Evolutionary conservation across 2,329 filamentous ascomycete species (phyloP).

Genomic region (Thelonectria rubi): DNA sequence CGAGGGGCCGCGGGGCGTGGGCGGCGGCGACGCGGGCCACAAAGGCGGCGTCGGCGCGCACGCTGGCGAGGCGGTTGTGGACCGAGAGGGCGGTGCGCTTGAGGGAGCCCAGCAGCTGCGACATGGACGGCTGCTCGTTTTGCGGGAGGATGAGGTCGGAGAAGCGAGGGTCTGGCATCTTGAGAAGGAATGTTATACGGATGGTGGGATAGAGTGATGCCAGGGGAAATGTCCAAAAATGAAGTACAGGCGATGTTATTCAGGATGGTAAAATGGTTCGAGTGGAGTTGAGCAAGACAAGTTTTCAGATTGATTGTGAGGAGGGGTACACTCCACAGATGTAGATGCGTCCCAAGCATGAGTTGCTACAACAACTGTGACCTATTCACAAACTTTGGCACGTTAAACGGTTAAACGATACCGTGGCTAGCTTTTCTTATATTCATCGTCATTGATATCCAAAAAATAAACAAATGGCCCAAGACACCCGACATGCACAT

Average conservation of each 20-base stretch:
- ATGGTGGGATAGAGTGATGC: too few relatives aligned
- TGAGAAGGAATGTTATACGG: too few relatives aligned
- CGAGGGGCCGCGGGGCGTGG: constrained; percentile 68
- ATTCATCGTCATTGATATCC: background rate
- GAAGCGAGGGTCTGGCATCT: constrained; percentile 41
- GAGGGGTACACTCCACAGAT: too few relatives aligned
- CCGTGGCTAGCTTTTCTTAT: too few relatives aligned
- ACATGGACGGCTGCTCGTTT: constrained; percentile 74
- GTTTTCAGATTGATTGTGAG: too few relatives aligned
- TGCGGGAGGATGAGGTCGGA: constrained; percentile 61
- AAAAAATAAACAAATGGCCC: constrained; percentile 12
- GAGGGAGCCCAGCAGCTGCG: constrained; percentile 74
- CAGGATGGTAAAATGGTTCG: background rate
- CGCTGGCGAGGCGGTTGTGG: constrained; percentile 82
- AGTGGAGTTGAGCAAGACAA: background rate
- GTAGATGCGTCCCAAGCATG: too few relatives aligned
- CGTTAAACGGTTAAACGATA: too few relatives aligned
- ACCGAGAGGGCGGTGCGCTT: constrained; percentile 81
- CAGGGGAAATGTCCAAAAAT: background rate
- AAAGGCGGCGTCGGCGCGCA: constrained; percentile 79
- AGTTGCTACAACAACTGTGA: too few relatives aligned
- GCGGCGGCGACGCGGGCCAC: constrained; percentile 68
- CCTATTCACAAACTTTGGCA: too few relatives aligned
- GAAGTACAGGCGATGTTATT: background rate
- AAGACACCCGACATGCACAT: constrained; percentile 16